A percentile compares a stretch with the other conserved stretches of the same genome.
These are phyloP conservation scores for Saturnispora saitoi DNA, from an alignment of 805 yeast genomes.

Conservation along the genomic window DNA sequence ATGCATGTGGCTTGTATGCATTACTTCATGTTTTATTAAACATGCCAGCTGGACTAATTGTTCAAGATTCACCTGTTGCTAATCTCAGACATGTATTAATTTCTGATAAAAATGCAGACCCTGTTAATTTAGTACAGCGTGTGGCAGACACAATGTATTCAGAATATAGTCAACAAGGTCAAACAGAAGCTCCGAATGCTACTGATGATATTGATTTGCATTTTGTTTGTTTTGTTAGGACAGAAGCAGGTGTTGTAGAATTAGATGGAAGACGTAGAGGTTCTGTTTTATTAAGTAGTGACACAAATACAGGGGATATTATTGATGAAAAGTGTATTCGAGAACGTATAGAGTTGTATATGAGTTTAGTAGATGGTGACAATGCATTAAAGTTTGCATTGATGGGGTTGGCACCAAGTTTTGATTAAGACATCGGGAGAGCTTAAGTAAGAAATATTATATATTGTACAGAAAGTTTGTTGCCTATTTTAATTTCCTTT, in stretches of 20 bases:
- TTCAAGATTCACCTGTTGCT: slow-evolving; percentile 27
- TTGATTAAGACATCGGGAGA: slow-evolving; percentile 25
- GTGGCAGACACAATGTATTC: slow-evolving; percentile 29
- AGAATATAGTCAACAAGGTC: slow-evolving; percentile 44
- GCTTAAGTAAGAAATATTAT: not conserved
- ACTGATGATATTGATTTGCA: slow-evolving; percentile 54
- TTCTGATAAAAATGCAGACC: slow-evolving; percentile 16
- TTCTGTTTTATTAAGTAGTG: slow-evolving; percentile 45
- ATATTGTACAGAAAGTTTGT: not conserved
- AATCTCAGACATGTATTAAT: slow-evolving; percentile 21
- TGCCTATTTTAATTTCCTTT: not conserved
- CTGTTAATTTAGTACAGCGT: slow-evolving; percentile 18
- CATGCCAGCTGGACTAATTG: slow-evolving; percentile 37
- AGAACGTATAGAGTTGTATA: slow-evolving; percentile 55
- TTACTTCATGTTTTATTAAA: slow-evolving; percentile 53
- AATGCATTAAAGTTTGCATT: slow-evolving; percentile 62
- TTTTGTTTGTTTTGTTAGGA: slow-evolving; percentile 63
- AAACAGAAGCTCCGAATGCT: slow-evolving; percentile 59
- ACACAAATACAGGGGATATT: slow-evolving; percentile 31
- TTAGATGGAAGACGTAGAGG: slow-evolving; percentile 84
- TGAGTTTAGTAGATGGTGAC: slow-evolving; percentile 50
- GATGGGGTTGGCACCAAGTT: slow-evolving; percentile 62
- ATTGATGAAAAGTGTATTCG: slow-evolving; percentile 43
- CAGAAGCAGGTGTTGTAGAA: slow-evolving; percentile 56
- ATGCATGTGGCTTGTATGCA: slow-evolving; percentile 92